Base-by-base conservation (phyloP, 495 filamentous ascomycete species). In the Echria macrotheca region DNA sequence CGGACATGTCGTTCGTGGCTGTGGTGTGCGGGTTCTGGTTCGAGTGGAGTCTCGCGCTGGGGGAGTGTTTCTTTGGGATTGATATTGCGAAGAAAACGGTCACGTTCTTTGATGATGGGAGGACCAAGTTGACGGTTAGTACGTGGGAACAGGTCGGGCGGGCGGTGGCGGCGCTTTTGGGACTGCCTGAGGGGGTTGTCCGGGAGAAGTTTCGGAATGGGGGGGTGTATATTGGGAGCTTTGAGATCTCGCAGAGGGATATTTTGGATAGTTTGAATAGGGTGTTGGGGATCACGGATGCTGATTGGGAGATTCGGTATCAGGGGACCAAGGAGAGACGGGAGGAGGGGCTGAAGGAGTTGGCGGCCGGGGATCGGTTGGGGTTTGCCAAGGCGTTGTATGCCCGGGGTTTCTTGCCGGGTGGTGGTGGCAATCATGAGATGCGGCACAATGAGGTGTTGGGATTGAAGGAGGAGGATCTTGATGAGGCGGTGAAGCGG, bases 261-360 rank as follows among this genome's bases (percentile, higher is more conserved):
- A 72, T 80, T 60, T 57, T 81, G 17, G 66, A 69, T 12, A 57
- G 64, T 22, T 43, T 74, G 7, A 60, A 76, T 46, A 74, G 80
- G 4, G 80, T 79, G 0, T n/a, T n/a, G n/a, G n/a, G n/a, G n/a
- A n/a, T n/a, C n/a, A 73, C 59, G 7, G 63, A 71, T 36, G 52
- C 32, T 0, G 80, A 84, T 46, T 88, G 83, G 83, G 73, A 55
- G 0, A 73, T 86, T 38, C 61, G 40, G 3, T 44, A 73, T 12
- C 69, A 79, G 58, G 35, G 63, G 0, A 48, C 65, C 0, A 52
- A 58, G 32, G 60, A 80, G 56, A 70, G 77, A 0, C 78, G 65
- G 46, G 47, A 64, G 29, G 52, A 64, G 2, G 79, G 67, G 0
- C 14, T 65, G 35, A 63, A 21, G 11, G 41, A 65, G 53, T 52